phyloP scores from a whole-genome alignment of 306 rosid genomes.

The Betula pendula region DNA sequence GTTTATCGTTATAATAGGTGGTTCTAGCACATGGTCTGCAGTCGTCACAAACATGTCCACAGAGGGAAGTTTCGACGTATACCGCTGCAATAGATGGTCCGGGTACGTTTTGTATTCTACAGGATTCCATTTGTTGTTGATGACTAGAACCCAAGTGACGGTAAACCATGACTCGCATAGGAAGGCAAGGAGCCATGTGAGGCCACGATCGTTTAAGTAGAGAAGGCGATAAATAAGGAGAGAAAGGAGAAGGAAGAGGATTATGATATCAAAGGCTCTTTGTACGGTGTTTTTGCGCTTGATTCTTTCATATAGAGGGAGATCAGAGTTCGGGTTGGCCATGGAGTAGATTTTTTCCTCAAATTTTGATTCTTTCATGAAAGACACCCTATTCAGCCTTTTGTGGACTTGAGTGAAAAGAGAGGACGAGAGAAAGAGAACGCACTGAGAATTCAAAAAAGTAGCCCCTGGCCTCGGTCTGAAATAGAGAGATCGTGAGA shows the following conservation, averaged over 20 bases:
- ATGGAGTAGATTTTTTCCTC: background rate
- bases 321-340: background rate
- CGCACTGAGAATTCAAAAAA: no score
- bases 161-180: slow-evolving; percentile 65
- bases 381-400: no score
- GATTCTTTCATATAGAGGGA: slow-evolving; percentile 39
- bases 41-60: slow-evolving; percentile 74
- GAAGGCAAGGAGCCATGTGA: slow-evolving; percentile 53
- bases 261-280: slow-evolving; percentile 33
- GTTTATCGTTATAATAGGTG: slow-evolving; percentile 61
- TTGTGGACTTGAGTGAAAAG: no score
- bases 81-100: slow-evolving; percentile 27
- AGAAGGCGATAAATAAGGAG: slow-evolving; percentile 45
- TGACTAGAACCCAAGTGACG: slow-evolving; percentile 33
- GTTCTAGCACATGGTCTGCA: slow-evolving; percentile 56
- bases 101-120: slow-evolving; percentile 22
- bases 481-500: no score
- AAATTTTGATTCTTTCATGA: no score
- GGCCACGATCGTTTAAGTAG: slow-evolving; percentile 16
- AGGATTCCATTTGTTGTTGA: slow-evolving; percentile 57
- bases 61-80: slow-evolving; percentile 32
- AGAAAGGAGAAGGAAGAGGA: slow-evolving; percentile 40
- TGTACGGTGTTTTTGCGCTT: slow-evolving; percentile 1
- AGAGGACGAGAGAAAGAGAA: no score
- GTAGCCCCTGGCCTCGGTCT: no score